Conservation (phyloP, 192 early-diverging fungal genomes). For the Backusella morwellensis region DNA sequence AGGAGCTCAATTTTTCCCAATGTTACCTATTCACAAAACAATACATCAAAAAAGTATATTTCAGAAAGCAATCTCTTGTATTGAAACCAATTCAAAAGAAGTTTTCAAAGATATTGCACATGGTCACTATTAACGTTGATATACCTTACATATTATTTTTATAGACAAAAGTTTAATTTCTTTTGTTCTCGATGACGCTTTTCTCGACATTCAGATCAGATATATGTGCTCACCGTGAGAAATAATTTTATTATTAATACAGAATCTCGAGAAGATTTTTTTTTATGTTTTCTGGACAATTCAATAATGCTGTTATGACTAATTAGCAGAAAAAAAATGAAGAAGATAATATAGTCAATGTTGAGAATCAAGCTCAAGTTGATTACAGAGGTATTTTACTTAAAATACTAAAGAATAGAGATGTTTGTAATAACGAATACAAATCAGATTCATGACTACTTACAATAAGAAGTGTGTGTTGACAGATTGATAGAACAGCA, state of each 20-base stretch:
- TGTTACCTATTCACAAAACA: no score
- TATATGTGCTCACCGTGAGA: background rate
- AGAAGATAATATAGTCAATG: background rate
- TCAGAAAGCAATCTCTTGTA: no score
- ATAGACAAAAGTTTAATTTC: no score
- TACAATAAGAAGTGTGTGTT: background rate
- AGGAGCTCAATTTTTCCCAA: no score
- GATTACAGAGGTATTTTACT: background rate
- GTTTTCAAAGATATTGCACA: no score
- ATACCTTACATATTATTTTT: no score
- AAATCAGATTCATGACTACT: background rate
- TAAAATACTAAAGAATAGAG: background rate
- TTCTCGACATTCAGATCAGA: no score
- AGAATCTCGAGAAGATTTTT: background rate
- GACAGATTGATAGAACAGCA: background rate
- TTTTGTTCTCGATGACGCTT: no score
- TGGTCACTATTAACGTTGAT: no score
- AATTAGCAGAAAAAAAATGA: background rate
- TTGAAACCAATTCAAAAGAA: no score
- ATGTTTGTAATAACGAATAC: background rate
- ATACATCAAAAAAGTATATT: no score
- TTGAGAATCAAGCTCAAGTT: background rate
- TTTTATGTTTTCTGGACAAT: background rate
- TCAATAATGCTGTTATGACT: background rate
- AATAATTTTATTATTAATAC: background rate